These are phyloP conservation scores for Trapa incisa DNA, from an alignment of 345 rosid species.

Conservation along the genomic window DNA sequence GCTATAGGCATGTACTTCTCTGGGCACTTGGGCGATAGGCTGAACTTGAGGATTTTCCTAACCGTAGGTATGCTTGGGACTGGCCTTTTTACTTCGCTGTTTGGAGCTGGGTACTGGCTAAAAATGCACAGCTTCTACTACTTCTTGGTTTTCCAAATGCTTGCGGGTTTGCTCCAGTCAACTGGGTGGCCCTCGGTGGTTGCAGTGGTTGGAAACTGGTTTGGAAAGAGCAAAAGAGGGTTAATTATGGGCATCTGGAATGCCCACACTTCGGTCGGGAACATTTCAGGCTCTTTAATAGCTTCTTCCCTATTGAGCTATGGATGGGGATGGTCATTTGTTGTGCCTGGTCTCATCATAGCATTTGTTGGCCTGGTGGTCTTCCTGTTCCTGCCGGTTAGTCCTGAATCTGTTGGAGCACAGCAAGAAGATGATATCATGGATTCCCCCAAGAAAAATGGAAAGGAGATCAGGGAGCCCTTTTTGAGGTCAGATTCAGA, in stretches of 20 bases:
- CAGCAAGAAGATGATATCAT: slow-evolving; percentile 35
- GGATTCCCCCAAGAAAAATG: slow-evolving; percentile 36
- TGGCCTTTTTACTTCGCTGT: slow-evolving; percentile 64
- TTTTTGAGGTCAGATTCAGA: slow-evolving; percentile 31
- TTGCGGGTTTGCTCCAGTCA: slow-evolving; percentile 82
- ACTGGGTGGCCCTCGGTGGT: slow-evolving; percentile 99
- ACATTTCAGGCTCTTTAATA: slow-evolving; percentile 69
- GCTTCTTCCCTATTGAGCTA: slow-evolving; percentile 58
- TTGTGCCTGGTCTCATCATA: slow-evolving; percentile 60
- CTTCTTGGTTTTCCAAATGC: slow-evolving; percentile 53
- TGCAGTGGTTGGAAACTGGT: slow-evolving; percentile 93
- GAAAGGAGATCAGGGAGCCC: slow-evolving; percentile 35
- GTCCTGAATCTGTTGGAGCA: slow-evolving; percentile 61
- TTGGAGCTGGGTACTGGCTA: slow-evolving; percentile 76
- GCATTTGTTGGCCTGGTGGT: slow-evolving; percentile 44
- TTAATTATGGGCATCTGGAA: slow-evolving; percentile 94
- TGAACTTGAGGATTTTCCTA: slow-evolving; percentile 66
- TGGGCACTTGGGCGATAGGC: slow-evolving; percentile 85
- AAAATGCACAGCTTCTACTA: slow-evolving; percentile 61
- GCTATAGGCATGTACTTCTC: slow-evolving; percentile 85
- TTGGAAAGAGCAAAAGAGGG: slow-evolving; percentile 84
- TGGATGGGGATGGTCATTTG: slow-evolving; percentile 99
- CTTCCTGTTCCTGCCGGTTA: slow-evolving; percentile 61
- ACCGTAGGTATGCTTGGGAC: slow-evolving; percentile 87
- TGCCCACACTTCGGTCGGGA: slow-evolving; percentile 91